Evolutionary conservation across 2,329 filamentous ascomycete genomes (phyloP).

Genomic region (Knoxdaviesia proteae): DNA sequence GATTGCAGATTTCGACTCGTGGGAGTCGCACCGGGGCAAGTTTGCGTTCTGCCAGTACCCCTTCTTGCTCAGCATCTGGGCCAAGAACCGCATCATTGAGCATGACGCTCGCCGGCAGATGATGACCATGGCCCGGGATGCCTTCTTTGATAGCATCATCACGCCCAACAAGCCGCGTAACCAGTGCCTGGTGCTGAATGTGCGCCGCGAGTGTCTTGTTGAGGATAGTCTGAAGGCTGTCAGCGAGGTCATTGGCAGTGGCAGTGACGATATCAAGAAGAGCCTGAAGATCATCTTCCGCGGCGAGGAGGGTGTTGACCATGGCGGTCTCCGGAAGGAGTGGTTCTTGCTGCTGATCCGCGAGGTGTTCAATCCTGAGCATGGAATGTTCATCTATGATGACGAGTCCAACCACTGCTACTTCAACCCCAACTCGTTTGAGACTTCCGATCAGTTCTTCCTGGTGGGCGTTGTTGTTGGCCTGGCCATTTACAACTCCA

Average conservation of each 20-base stretch:
- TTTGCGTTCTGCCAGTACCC: slow-evolving; percentile 88
- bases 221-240: slow-evolving; percentile 75
- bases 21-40: slow-evolving; percentile 53
- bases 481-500: slow-evolving; percentile 85
- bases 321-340: slow-evolving; percentile 75
- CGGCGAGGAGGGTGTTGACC: slow-evolving; percentile 81
- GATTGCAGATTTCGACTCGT: slow-evolving; percentile 67
- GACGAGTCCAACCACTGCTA: slow-evolving; percentile 83
- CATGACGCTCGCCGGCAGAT: slow-evolving; percentile 77
- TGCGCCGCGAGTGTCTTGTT: slow-evolving; percentile 68
- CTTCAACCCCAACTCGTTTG: slow-evolving; percentile 78
- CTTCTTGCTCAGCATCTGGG: slow-evolving; percentile 77
- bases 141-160: slow-evolving; percentile 79
- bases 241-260: slow-evolving; percentile 63
- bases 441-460: slow-evolving; percentile 82
- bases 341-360: slow-evolving; percentile 80
- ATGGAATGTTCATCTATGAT: slow-evolving; percentile 84
- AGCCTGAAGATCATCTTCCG: slow-evolving; percentile 66
- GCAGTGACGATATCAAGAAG: slow-evolving; percentile 76
- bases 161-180: slow-evolving; percentile 45
- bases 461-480: slow-evolving; percentile 74
- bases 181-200: slow-evolving; percentile 56
- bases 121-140: slow-evolving; percentile 70
- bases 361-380: slow-evolving; percentile 78
- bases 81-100: slow-evolving; percentile 79